A percentile compares a stretch with the other conserved stretches of the same genome.
These are phyloP conservation scores for Fomes fomentarius DNA, from an alignment of 1,284 basidiomycete genomes.

Conservation along the genomic window DNA sequence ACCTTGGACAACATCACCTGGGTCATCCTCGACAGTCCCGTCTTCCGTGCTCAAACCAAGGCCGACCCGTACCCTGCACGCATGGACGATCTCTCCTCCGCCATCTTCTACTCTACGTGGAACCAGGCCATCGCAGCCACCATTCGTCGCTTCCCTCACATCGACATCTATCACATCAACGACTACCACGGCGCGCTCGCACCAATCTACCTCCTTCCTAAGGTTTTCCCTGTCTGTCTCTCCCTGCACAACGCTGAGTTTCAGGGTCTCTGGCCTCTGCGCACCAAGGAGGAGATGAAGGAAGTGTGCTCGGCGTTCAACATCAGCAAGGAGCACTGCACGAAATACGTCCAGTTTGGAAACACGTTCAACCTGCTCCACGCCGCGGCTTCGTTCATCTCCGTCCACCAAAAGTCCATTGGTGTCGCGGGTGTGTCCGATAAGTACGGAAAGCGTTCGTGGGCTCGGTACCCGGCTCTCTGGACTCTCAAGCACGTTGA, in stretches of 20 bases:
- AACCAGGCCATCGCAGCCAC: slow-evolving; percentile 93
- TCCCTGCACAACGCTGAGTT: slow-evolving; percentile 97
- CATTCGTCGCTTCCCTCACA: slow-evolving; percentile 79
- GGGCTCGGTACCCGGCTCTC: slow-evolving; percentile 92
- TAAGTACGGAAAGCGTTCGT: slow-evolving; percentile 94
- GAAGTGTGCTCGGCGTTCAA: slow-evolving; percentile 97
- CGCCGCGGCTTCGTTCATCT: slow-evolving; percentile 90
- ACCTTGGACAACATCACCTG: slow-evolving; percentile 92
- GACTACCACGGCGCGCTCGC: slow-evolving; percentile 93
- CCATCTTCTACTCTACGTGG: slow-evolving; percentile 97
- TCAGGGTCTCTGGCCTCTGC: slow-evolving; percentile 92
- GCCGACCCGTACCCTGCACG: slow-evolving; percentile 92
- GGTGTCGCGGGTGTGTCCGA: slow-evolving; percentile 95
- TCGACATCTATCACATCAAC: slow-evolving; percentile 90
- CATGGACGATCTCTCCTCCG: slow-evolving; percentile 94
- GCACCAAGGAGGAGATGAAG: slow-evolving; percentile 97
- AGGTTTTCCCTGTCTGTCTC: slow-evolving; percentile 85
- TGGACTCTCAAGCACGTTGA: slow-evolving; percentile 96
- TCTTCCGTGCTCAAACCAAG: slow-evolving; percentile 94
- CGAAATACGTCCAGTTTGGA: slow-evolving; percentile 95
- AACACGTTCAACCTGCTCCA: slow-evolving; percentile 96
- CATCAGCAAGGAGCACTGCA: slow-evolving; percentile 92
- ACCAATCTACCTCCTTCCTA: slow-evolving; percentile 87
- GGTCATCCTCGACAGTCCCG: slow-evolving; percentile 89
- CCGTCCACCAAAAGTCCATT: slow-evolving; percentile 87